Evolutionary conservation across 2,329 filamentous ascomycete genomes (phyloP).

Genomic region (Fusarium sp.): DNA sequence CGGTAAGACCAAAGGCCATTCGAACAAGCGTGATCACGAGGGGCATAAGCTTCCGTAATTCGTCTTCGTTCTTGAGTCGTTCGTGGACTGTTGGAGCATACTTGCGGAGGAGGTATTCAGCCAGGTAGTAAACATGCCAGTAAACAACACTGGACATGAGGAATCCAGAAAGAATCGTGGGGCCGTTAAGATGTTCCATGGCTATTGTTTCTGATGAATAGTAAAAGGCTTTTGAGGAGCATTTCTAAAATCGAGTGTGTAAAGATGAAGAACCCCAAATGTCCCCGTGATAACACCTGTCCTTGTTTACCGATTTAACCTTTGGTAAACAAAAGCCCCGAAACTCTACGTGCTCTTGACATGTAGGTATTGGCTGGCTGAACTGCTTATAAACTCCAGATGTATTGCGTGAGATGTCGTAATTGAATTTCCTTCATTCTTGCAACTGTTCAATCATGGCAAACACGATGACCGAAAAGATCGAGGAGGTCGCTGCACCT

Average conservation of each 20-base stretch:
- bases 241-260: not conserved
- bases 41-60: slow-evolving; percentile 24
- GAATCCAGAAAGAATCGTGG: slow-evolving; percentile 28
- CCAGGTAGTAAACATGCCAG: slow-evolving; percentile 27
- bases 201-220: not conserved
- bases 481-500: not conserved
- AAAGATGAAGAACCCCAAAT: not conserved
- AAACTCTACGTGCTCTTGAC: not conserved
- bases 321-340: not conserved
- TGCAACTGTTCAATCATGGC: not conserved
- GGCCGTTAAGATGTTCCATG: slow-evolving; percentile 22
- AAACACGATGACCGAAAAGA: not conserved
- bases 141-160: slow-evolving; percentile 29
- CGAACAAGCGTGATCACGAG: slow-evolving; percentile 28
- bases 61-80: slow-evolving; percentile 15
- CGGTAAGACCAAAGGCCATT: slow-evolving; percentile 41
- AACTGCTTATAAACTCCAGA: not conserved
- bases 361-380: not conserved
- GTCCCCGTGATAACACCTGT: not conserved
- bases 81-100: slow-evolving; percentile 17
- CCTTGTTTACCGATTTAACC: not conserved
- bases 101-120: slow-evolving; percentile 17
- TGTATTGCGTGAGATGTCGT: not conserved
- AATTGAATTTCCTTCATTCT: not conserved
- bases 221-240: not conserved